Percentiles rank a stretch among this genome's conserved stretches.
Evolutionary conservation across 2,329 filamentous ascomycete genomes (phyloP).

Genomic region (Hypoxylon sp.): DNA sequence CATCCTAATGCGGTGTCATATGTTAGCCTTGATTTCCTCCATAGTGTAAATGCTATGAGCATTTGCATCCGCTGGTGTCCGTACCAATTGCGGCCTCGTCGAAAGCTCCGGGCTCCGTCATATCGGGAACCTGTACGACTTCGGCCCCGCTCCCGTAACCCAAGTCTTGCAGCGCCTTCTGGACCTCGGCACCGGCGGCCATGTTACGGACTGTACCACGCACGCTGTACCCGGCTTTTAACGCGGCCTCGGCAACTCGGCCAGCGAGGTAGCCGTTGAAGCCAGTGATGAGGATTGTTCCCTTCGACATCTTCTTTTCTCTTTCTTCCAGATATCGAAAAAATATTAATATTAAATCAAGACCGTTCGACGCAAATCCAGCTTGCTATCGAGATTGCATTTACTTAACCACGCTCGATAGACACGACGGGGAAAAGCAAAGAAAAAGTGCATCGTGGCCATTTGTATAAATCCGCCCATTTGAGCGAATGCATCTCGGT

Average conservation of each 20-base stretch:
- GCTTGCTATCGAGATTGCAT: slow-evolving; percentile 23
- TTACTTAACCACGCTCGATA: slow-evolving; percentile 10
- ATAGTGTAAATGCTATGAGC: slow-evolving; percentile 2
- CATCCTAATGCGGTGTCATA: slow-evolving; percentile 45
- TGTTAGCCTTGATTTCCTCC: slow-evolving; percentile 3
- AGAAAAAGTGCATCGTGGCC: slow-evolving; percentile 9
- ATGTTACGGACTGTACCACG: slow-evolving; percentile 51
- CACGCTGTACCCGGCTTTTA: slow-evolving; percentile 49
- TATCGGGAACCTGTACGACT: slow-evolving; percentile 48
- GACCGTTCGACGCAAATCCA: slow-evolving; percentile 20
- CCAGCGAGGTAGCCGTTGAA: slow-evolving; percentile 53
- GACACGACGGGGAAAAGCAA: slow-evolving; percentile 4
- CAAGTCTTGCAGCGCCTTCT: slow-evolving; percentile 42
- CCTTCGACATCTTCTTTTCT: slow-evolving; percentile 25
- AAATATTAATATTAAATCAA: slow-evolving; percentile 7
- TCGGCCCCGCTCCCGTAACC: slow-evolving; percentile 48
- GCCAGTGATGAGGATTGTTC: slow-evolving; percentile 51
- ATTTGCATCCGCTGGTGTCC: neutral
- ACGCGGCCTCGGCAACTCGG: slow-evolving; percentile 47
- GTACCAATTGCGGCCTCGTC: slow-evolving; percentile 49
- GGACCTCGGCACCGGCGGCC: slow-evolving; percentile 47
- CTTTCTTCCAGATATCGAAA: neutral
- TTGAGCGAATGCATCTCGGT: slow-evolving; percentile 18
- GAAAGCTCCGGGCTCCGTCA: slow-evolving; percentile 44
- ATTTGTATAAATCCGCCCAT: slow-evolving; percentile 25